Evolutionary conservation across 805 yeast genomes (phyloP).

Genomic region (Candida tallmaniae): DNA sequence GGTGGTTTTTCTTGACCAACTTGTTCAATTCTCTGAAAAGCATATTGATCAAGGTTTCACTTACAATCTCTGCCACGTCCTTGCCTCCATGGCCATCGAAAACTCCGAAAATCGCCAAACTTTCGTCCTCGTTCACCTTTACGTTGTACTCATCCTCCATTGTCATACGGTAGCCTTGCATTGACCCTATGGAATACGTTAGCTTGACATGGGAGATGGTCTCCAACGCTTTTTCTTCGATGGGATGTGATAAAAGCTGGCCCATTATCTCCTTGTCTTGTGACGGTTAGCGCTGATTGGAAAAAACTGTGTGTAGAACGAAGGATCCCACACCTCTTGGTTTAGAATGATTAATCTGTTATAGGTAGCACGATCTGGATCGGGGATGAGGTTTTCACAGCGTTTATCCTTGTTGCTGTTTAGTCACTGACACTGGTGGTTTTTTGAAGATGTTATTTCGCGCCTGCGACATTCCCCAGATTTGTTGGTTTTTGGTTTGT

Average conservation of each 20-base stretch:
- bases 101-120: constrained; percentile 56
- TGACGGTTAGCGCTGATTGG: no score
- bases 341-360: no score
- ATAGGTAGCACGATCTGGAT: no score
- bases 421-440: no score
- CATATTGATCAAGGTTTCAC: constrained; percentile 35
- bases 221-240: constrained; percentile 61
- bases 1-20: constrained; percentile 4
- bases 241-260: constrained; percentile 68
- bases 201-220: constrained; percentile 41
- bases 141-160: constrained; percentile 76
- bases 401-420: no score
- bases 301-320: no score
- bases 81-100: constrained; percentile 85
- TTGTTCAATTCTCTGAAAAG: constrained; percentile 27
- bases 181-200: constrained; percentile 62
- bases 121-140: constrained; percentile 39
- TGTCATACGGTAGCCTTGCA: constrained; percentile 72
- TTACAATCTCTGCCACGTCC: constrained; percentile 51
- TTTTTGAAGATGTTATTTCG: no score
- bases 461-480: constrained; percentile 1
- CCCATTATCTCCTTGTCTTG: constrained; percentile 46
- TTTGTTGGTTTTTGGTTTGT: background rate
- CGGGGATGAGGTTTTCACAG: no score
- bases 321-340: no score